Evolutionary conservation across 2,329 filamentous ascomycete species (phyloP).

Genomic region (Dissoconium aciculare): DNA sequence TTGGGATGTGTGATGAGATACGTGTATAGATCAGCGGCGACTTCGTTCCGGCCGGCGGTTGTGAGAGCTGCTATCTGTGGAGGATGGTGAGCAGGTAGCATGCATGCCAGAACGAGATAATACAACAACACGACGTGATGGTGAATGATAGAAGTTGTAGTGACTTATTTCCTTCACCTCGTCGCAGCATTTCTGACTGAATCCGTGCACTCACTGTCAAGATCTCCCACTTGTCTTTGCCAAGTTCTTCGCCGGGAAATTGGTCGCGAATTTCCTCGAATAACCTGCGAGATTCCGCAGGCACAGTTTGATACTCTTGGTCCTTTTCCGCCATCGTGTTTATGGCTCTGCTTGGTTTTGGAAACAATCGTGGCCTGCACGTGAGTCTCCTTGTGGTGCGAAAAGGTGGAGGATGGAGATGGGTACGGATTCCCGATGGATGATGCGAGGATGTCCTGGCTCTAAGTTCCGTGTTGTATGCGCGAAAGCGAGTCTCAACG

Average conservation of each 20-base stretch:
- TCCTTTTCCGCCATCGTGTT: too few relatives aligned
- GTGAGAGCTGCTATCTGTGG: conserved; percentile 30
- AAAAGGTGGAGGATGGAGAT: too few relatives aligned
- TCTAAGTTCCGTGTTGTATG: too few relatives aligned
- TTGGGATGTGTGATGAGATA: conserved; percentile 37
- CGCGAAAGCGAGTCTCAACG: too few relatives aligned
- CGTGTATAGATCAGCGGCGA: conserved; percentile 40
- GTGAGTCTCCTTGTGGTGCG: too few relatives aligned
- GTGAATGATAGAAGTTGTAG: conserved; percentile 1
- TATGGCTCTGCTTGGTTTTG: too few relatives aligned
- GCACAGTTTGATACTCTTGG: too few relatives aligned
- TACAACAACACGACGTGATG: too few relatives aligned
- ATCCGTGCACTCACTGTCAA: conserved; percentile 28
- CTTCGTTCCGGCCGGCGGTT: conserved; percentile 38
- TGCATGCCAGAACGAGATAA: conserved; percentile 13
- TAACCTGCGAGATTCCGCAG: conserved; percentile 27
- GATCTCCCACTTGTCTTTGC: conserved; percentile 34
- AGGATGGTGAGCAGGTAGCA: conserved; percentile 11
- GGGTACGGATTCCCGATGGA: too few relatives aligned
- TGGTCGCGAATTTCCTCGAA: conserved; percentile 30
- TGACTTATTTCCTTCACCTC: conserved; percentile 8
- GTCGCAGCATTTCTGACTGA: too few relatives aligned
- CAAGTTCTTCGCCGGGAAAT: conserved; percentile 30
- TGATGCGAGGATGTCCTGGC: too few relatives aligned
- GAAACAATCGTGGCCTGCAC: too few relatives aligned